A percentile compares a stretch with the other conserved stretches of the same genome.
These are phyloP conservation scores for Fusarium subglutinans DNA, from an alignment of 2,329 filamentous ascomycete genomes.

Conservation along the genomic window DNA sequence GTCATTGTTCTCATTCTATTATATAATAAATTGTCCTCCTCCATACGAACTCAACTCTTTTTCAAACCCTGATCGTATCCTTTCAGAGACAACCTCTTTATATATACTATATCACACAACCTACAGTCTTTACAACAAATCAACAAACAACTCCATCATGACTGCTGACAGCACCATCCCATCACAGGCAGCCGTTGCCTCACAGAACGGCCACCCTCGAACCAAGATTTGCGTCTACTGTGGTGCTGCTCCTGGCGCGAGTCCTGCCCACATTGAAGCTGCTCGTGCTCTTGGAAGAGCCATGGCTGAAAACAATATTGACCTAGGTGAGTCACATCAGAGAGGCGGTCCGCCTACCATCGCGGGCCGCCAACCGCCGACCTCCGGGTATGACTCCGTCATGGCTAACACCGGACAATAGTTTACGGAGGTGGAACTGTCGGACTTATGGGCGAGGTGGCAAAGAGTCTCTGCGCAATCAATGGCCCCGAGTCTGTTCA, in stretches of 20 bases:
- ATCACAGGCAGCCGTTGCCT: slow-evolving; percentile 14
- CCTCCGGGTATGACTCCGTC: not conserved
- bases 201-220: slow-evolving; percentile 48
- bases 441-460: slow-evolving; percentile 94
- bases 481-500: slow-evolving; percentile 85
- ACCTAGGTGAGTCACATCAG: slow-evolving; percentile 64
- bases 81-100: not conserved
- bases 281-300: slow-evolving; percentile 77
- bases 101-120: not conserved
- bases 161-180: slow-evolving; percentile 40
- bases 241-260: slow-evolving; percentile 79
- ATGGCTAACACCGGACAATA: slow-evolving; percentile 40
- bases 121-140: not conserved
- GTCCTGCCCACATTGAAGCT: slow-evolving; percentile 78
- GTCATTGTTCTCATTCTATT: slow-evolving; percentile 8
- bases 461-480: slow-evolving; percentile 84
- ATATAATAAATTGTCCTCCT: not conserved
- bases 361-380: slow-evolving; percentile 5
- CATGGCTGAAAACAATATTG: slow-evolving; percentile 80
- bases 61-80: not conserved
- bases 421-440: slow-evolving; percentile 96
- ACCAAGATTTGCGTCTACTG: slow-evolving; percentile 94
- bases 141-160: slow-evolving; percentile 35
- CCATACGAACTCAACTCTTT: not conserved
- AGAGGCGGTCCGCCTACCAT: not conserved